Evolutionary conservation across 805 yeast species (phyloP).

Genomic region (Ogataea chonburiensis): DNA sequence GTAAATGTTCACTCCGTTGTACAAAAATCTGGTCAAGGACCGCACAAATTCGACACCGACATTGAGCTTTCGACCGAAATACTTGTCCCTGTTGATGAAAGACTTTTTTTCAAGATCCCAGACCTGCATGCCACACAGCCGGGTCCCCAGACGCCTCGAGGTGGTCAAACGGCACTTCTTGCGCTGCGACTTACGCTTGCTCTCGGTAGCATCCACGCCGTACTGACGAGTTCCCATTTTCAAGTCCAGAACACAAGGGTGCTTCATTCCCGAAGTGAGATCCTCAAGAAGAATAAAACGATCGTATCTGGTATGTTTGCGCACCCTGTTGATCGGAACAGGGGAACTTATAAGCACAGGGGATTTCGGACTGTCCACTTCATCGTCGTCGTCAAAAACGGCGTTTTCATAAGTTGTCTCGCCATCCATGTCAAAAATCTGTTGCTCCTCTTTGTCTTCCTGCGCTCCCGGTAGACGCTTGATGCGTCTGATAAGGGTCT

Average conservation of each 20-base stretch:
- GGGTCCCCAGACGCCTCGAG: conserved; percentile 76
- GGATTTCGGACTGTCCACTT: conserved; percentile 11
- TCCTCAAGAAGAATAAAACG: conserved; percentile 88
- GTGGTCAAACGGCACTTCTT: conserved; percentile 82
- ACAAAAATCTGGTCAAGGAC: conserved; percentile 71
- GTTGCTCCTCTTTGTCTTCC: conserved; percentile 4
- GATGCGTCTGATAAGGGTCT: conserved; percentile 38
- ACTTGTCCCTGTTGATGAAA: conserved; percentile 79
- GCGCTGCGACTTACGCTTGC: conserved; percentile 77
- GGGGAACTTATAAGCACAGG: conserved; percentile 5
- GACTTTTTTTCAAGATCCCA: conserved; percentile 50
- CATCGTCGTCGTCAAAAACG: conserved; percentile 20
- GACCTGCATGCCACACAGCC: conserved; percentile 94
- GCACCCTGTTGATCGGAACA: conserved; percentile 6
- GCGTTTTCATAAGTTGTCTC: conserved; percentile 16
- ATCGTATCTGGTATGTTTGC: conserved; percentile 56
- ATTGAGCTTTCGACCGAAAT: conserved; percentile 78
- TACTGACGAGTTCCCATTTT: conserved; percentile 99
- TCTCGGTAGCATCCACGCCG: conserved; percentile 81
- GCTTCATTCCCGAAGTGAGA: conserved; percentile 73
- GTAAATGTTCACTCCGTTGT: conserved; percentile 61
- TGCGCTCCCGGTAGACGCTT: conserved; percentile 29
- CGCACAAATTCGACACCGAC: conserved; percentile 77
- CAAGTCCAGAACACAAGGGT: conserved; percentile 90
- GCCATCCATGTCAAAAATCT: conserved; percentile 12